Evolutionary conservation across 176 grass and related monocot genomes (phyloP).

Genomic region (Puccinellia tenuiflora): DNA sequence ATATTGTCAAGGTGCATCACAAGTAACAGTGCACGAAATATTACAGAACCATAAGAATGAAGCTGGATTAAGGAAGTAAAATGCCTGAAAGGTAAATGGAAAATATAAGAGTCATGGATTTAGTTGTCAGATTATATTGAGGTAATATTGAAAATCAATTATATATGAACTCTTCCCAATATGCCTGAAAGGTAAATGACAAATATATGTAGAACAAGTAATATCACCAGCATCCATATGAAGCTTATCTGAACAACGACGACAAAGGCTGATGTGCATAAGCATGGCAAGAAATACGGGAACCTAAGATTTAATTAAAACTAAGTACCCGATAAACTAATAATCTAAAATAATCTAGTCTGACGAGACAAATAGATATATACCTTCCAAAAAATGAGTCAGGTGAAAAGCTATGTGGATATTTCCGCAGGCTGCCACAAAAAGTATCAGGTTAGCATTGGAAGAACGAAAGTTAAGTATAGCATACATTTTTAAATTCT

Average conservation of each 20-base stretch:
- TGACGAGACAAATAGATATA: neutral
- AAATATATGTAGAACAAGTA: too few species aligned
- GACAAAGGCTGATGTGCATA: constrained; percentile 39
- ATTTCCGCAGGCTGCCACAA: constrained; percentile 65
- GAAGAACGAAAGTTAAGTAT: too few species aligned
- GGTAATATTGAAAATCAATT: too few species aligned
- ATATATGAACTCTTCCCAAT: too few species aligned
- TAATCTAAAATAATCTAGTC: constrained; percentile 1
- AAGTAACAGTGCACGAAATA: constrained; percentile 5
- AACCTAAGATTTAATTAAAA: constrained; percentile 40
- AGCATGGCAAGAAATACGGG: constrained; percentile 64
- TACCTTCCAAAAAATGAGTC: constrained; percentile 60
- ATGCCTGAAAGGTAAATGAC: too few species aligned
- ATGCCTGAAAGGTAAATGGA: too few species aligned
- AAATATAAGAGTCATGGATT: too few species aligned
- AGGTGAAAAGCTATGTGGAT: constrained; percentile 41
- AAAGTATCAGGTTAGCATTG: too few species aligned
- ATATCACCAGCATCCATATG: constrained; percentile 59
- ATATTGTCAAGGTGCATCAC: neutral
- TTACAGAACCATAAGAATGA: too few species aligned
- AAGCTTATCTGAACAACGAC: constrained; percentile 47
- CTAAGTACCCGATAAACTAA: neutral
- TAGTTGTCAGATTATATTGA: too few species aligned
- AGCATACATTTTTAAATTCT: constrained; percentile 32
- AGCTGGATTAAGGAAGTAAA: too few species aligned